phyloP scores from a whole-genome alignment of 768 basidiomycete genomes.

The Ramaria sp. region DNA sequence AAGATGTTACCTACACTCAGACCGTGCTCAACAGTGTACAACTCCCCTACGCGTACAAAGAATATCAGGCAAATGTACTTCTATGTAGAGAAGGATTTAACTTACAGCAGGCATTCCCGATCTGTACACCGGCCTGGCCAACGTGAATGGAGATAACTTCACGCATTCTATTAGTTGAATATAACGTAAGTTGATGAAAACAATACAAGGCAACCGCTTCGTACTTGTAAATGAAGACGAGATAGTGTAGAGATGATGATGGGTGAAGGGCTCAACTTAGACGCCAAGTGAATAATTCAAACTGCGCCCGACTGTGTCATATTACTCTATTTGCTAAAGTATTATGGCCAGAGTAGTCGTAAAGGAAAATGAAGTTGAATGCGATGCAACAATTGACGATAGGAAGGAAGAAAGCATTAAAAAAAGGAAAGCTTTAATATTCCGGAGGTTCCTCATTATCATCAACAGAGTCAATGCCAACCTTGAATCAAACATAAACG shows the following conservation, averaged over 20 bases:
- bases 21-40: constrained; percentile 97
- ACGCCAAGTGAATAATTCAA: not conserved
- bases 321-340: not conserved
- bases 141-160: constrained; percentile 96
- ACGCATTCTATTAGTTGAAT: constrained; percentile 42
- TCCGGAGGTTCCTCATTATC: constrained; percentile 4
- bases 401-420: constrained; percentile 1
- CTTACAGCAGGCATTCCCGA: constrained; percentile 94
- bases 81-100: constrained; percentile 12
- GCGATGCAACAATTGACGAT: not conserved
- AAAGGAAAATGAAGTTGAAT: not conserved
- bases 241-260: not conserved
- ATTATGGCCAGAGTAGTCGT: not conserved
- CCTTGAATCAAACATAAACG: not conserved
- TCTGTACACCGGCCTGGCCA: constrained; percentile 93
- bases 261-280: not conserved
- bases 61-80: constrained; percentile 13
- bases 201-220: not conserved
- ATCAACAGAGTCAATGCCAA: constrained; percentile 7
- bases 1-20: constrained; percentile 58
- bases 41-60: constrained; percentile 54
- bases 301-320: not conserved
- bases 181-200: constrained; percentile 6
- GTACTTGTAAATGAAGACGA: not conserved
- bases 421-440: not conserved